Conservation (phyloP, 2,329 filamentous ascomycete genomes). For the Ascochyta pisi region DNA sequence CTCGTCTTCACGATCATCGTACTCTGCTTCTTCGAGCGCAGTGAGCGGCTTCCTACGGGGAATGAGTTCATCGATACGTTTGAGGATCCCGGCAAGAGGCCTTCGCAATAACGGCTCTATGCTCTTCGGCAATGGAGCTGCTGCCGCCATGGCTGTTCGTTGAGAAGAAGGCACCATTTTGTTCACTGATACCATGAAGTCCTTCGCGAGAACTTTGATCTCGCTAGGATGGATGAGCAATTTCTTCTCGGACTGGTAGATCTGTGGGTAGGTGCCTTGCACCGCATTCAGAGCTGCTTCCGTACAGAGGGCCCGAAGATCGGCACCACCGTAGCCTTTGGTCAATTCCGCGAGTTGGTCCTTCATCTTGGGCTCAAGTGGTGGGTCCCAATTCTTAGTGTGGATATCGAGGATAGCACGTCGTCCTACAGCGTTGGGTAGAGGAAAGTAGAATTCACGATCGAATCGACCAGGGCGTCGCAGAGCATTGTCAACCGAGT, state of each 20-base stretch:
- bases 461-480: slow-evolving; percentile 94
- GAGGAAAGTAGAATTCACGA: slow-evolving; percentile 95
- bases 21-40: slow-evolving; percentile 93
- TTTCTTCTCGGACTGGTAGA: slow-evolving; percentile 90
- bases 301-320: slow-evolving; percentile 90
- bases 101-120: slow-evolving; percentile 82
- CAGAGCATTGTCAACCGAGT: slow-evolving; percentile 95
- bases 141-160: slow-evolving; percentile 83
- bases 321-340: slow-evolving; percentile 96
- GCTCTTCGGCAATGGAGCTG: slow-evolving; percentile 77
- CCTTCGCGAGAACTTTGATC: slow-evolving; percentile 87
- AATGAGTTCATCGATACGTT: slow-evolving; percentile 74
- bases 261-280: slow-evolving; percentile 93
- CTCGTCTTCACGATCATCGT: slow-evolving; percentile 82
- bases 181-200: slow-evolving; percentile 97
- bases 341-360: slow-evolving; percentile 83
- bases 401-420: slow-evolving; percentile 93
- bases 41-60: slow-evolving; percentile 87
- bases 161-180: slow-evolving; percentile 96
- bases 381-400: slow-evolving; percentile 87
- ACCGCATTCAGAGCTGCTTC: slow-evolving; percentile 96
- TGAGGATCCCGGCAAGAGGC: slow-evolving; percentile 73
- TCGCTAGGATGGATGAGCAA: slow-evolving; percentile 83
- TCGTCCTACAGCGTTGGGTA: slow-evolving; percentile 81
- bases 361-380: slow-evolving; percentile 79